Evolutionary conservation across 2,329 filamentous ascomycete species (phyloP), one percentile per base, ranked within the genome.

Genomic region (Chrysoporthe puriensis): DNA sequence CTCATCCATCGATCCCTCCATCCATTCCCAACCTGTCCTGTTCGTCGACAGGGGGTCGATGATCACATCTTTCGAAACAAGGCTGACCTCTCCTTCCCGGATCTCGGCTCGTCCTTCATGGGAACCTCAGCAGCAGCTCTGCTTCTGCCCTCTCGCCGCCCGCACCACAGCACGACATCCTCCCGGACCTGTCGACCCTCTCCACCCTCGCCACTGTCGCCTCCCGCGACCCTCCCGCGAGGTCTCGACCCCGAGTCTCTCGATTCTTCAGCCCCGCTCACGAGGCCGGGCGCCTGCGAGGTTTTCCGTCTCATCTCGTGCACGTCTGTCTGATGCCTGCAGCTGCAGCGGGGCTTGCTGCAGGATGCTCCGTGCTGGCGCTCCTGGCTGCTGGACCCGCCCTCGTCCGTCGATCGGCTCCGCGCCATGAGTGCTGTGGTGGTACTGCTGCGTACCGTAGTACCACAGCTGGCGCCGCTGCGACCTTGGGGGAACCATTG

Each of bases 301-400:
- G 57, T 40, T 60, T 43, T n/a, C 40, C 14, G 7, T 26, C 57
- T 56, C 66, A 67, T 66, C 63, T 56, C 66, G 57, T 57, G 61
- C 62, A 44, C 36, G 32, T 54, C 43, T 34, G 36, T 57, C 62
- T 46, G 8, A 63, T 56, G 56, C 54, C 54, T 48, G 52, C 63
- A 58, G 52, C 54, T 59, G 62, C 62, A 64, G 54, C 63, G 32
- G n/a, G 16, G 42, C 63, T 64, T 64, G 59, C 63, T 59, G 63
- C 58, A 61, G 58, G n/a, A 43, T 16, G 58, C 26, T 11, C 58
- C 58, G 26, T 61, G 42, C 42, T 61, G 58, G 58, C 67, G 60
- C 63, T 66, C 62, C 48, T 57, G 42, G 42, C 58, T 48, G 58
- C 21, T 48, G 26, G 26, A 11, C 43, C 32, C 43, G 58, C 42